phyloP scores from a whole-genome alignment of 257 asterid species.

The Mitragyna speciosa region DNA sequence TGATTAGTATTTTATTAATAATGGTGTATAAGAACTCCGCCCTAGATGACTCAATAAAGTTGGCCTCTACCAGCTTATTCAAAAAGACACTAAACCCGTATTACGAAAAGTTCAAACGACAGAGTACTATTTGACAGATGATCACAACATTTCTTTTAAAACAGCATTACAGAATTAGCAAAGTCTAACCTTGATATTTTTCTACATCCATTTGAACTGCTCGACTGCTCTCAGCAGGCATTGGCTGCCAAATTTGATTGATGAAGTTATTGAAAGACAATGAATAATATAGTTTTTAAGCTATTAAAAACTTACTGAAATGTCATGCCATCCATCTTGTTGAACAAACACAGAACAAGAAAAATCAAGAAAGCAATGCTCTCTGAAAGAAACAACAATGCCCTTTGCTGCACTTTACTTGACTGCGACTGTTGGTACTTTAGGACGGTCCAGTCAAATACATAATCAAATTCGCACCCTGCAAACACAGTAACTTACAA shows the following conservation, averaged over 20 bases:
- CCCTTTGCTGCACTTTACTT: slow-evolving; percentile 77
- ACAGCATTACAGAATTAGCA: background rate
- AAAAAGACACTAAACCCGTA: too few relatives aligned
- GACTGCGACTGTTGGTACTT: slow-evolving; percentile 36
- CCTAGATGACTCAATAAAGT: too few relatives aligned
- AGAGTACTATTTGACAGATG: background rate
- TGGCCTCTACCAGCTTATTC: too few relatives aligned
- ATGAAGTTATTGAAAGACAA: slow-evolving; percentile 18
- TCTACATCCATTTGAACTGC: slow-evolving; percentile 53
- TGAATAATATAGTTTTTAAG: background rate
- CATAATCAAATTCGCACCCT: slow-evolving; percentile 29
- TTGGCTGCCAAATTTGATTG: slow-evolving; percentile 48
- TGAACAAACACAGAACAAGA: too few relatives aligned
- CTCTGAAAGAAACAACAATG: slow-evolving; percentile 27
- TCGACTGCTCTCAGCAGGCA: slow-evolving; percentile 80
- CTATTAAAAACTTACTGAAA: background rate
- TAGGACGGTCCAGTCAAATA: slow-evolving; percentile 37
- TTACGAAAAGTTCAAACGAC: background rate
- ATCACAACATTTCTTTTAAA: background rate
- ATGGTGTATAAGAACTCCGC: too few relatives aligned
- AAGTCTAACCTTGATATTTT: slow-evolving; percentile 65
- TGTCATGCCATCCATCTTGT: too few relatives aligned
- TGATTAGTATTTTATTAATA: too few relatives aligned
- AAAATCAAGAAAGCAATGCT: background rate
- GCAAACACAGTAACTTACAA: too few relatives aligned